Percentiles rank a stretch among this genome's conserved stretches.
Evolutionary conservation across 106 monocot species (phyloP).

Genomic region (Hemerocallis citrina): DNA sequence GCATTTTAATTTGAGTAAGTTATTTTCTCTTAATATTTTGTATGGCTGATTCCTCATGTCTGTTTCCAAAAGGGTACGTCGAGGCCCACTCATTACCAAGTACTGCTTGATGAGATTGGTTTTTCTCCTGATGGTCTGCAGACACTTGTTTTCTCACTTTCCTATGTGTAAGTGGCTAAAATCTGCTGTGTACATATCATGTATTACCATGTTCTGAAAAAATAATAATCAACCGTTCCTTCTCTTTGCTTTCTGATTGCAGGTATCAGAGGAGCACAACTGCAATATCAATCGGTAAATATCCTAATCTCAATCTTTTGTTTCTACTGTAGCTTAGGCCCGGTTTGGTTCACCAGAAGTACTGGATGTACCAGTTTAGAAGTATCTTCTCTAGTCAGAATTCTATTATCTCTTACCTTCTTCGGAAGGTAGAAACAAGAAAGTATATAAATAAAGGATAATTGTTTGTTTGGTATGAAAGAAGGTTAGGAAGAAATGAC

Average conservation of each 20-base stretch:
- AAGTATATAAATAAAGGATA: no score
- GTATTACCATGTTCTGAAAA: not conserved
- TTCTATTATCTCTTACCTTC: no score
- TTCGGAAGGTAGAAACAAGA: no score
- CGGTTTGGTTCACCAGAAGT: no score
- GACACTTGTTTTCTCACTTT: conserved; percentile 61
- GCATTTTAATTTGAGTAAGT: not conserved
- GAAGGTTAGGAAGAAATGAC: no score
- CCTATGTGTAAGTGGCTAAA: conserved; percentile 63
- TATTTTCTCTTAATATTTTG: not conserved
- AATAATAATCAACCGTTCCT: not conserved
- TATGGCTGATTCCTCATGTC: not conserved
- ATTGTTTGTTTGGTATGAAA: no score
- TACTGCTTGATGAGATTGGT: conserved; percentile 75
- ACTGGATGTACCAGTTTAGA: no score
- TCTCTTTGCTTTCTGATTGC: not conserved
- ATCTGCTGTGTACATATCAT: not conserved
- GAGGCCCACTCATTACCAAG: conserved; percentile 72
- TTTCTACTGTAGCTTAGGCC: no score
- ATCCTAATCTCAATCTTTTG: not conserved
- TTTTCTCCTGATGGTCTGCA: conserved; percentile 63
- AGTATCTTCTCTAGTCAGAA: no score
- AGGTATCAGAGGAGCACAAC: conserved; percentile 77
- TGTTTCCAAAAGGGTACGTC: conserved; percentile 48
- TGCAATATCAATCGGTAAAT: conserved; percentile 60